Evolutionary conservation across 2,329 filamentous ascomycete genomes (phyloP).

Genomic region (Curvularia verruculosa): DNA sequence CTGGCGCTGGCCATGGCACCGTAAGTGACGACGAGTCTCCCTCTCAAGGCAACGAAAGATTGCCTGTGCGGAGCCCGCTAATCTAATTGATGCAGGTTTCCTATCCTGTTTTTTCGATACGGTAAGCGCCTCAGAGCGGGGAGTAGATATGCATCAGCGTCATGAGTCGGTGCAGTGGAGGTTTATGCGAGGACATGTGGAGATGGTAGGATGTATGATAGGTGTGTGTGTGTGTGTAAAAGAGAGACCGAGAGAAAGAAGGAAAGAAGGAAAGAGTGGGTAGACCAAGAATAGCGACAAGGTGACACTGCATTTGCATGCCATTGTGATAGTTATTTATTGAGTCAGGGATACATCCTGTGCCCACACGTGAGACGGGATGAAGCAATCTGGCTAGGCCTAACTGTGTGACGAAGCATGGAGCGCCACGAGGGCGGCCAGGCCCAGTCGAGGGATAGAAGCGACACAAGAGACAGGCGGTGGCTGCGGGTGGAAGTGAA

Average conservation of each 20-base stretch:
- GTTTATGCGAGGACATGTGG: conserved; percentile 15
- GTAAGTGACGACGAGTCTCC: conserved; percentile 34
- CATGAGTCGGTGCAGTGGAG: conserved; percentile 16
- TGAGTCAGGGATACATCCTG: conserved; percentile 40
- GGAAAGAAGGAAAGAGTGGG: too few species aligned
- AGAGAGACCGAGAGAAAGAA: too few species aligned
- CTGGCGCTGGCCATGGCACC: conserved; percentile 58
- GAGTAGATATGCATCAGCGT: conserved; percentile 55
- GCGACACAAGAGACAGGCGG: conserved; percentile 30
- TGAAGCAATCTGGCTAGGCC: conserved; percentile 41
- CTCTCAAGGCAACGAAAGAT: conserved; percentile 31
- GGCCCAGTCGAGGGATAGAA: conserved; percentile 36
- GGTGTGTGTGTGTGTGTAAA: conserved; percentile 21
- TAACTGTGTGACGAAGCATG: conserved; percentile 35
- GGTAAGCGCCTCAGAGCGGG: conserved; percentile 56
- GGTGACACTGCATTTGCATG: conserved; percentile 45
- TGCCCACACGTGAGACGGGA: conserved; percentile 44
- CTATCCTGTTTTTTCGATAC: conserved; percentile 57
- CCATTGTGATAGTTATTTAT: conserved; percentile 41
- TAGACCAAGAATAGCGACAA: conserved; percentile 42
- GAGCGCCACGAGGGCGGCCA: conserved; percentile 47
- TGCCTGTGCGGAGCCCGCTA: conserved; percentile 39
- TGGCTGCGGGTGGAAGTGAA: conserved; percentile 33
- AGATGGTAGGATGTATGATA: too few species aligned
- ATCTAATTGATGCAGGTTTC: conserved; percentile 47